Evolutionary conservation across 2,329 filamentous ascomycete species (phyloP), one percentile per base, ranked within the genome.

Genomic region (Lachnellula suecica): DNA sequence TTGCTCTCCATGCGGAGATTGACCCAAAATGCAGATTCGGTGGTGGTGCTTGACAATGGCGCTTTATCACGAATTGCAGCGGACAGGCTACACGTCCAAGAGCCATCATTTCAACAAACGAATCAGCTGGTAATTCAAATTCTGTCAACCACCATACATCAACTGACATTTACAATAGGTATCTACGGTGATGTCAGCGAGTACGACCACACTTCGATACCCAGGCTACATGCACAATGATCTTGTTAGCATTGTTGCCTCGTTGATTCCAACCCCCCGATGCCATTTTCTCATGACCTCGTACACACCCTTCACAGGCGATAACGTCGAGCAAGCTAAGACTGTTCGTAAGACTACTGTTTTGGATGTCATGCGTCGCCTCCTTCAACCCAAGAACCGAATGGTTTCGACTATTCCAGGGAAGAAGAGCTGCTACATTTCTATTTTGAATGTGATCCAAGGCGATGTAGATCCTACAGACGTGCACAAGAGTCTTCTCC

Each of bases 151-250:
- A 41, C 24, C 37, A 47, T 29, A 35, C 6, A 10, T 25, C 20
- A 37, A 15, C 48, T 62, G 48, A 66, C 19, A 22, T 41, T 44
- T 44, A 52, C 34, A n/a, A 44, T 17, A 88, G 83, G 81, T 94
- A 4, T 94, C 91, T 7, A 99, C 95, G 1, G 95, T 99, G 70
- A 99, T 99, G 94, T 97, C 92, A 31, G 94, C 94, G 35, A 95
- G 91, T 68, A 99, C 94, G 4, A 97, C 93, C 9, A 97, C 95
- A 2, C 83, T 99, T 46, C 84, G 94, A 67, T 99, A 99, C 70
- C 94, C 94, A 1, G 94, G 94, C 35, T 99, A 99, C 74, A 99
- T 99, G 94, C 94, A 99, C 78, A 99, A 99, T 71, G 94, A 99
- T 68, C 86, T 99, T 15, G 92, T 96, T 67, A 94, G 93, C 71